Evolutionary conservation across 108 stramenopile genomes (phyloP), one percentile per base, ranked within the genome.

Genomic region (Bacterosira constricta): DNA sequence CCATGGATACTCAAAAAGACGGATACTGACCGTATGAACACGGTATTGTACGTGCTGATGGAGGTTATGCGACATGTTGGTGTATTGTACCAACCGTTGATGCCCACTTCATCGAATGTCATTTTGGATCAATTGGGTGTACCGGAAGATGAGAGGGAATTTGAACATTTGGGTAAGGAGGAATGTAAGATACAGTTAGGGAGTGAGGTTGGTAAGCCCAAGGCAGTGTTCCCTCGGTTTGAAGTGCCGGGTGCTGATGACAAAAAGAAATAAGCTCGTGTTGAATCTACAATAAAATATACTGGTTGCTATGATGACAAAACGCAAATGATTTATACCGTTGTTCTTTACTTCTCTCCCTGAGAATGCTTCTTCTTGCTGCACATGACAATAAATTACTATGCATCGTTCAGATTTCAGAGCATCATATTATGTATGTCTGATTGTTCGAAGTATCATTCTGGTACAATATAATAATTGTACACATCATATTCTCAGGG

Each of bases 1-100:
- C 99, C 99, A 11, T 99, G 97, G 97, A 73, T 66, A 15, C 75
- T 99, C 26, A 82, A 81, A 39, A 97, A 95, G 82, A 95, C 93
- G 15, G 95, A 97, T 56, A 69, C 82, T 6, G 81, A 83, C 3
- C 84, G 96, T 12, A 92, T 94, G 89, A 83, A 57, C 20, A 95
- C 92, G 1, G 95, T 96, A 1, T 55, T 97, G 49, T 96, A 91
- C 61, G 91, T 96, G 10, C 46, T 96, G 38, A 84, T 96, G 85
- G 97, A 99, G 79, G 88, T 94, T 1, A 71, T 99, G 67, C 86
- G 99, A 37, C 71, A 85, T 32, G 83, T 87, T 17, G 90, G 83
- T 45, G 92, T 98, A 38, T 62, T 92, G 42, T 94, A 97, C 64
- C 97, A 97, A 72, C 99, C 99, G 3, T 55, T 98, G 55, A 95